Evolutionary conservation across 495 filamentous ascomycete species (phyloP), one percentile per base, ranked within the genome.

Genomic region (Thermochaetoides thermophila): DNA sequence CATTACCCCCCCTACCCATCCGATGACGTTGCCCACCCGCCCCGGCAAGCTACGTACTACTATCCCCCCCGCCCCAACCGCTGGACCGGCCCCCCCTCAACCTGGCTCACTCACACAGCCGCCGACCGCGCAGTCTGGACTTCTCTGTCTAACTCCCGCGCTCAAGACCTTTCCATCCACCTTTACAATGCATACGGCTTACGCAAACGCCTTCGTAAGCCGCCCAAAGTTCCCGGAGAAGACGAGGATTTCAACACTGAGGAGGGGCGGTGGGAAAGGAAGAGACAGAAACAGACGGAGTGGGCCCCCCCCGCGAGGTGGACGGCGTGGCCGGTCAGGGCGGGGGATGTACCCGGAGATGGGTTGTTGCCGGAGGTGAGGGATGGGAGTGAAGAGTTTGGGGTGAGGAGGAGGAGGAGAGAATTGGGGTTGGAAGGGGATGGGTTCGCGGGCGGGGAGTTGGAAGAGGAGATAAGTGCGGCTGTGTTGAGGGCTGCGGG

Each of bases 261-360:
- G 7, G 16, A 18, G 4, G 27, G n/a, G n/a, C 8, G 28, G 8
- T 10, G 9, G 29, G 29, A 45, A 14, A 51, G 58, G 38, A 40
- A 39, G 10, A 40, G 42, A 20, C 34, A 40, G 18, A 20, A 13
- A n/a, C 23, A 27, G 11, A 29, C 29, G 8, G 32, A 24, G 17
- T 42, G 40, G 33, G 28, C 49, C 9, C 66, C 71, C 12, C 62
- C 60, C 5, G 69, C 62, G 35, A 14, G 31, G 19, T 91, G 83
- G 83, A 77, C 77, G 3, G 78, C 81, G 1, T 93, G 84, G 84
- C 84, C 84, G 13, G 42, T 85, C 54, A 53, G 52, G 11, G 60
- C 64, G 14, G 48, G 59, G 8, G 55, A 61, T 6, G 78, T 85
- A 12, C 78, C 79, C 3, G 61, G 66, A n/a, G 49, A 57, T 7